These are phyloP conservation scores for Leishmania arabica DNA, from an alignment of 208 protist genomes.

Conservation along the genomic window DNA sequence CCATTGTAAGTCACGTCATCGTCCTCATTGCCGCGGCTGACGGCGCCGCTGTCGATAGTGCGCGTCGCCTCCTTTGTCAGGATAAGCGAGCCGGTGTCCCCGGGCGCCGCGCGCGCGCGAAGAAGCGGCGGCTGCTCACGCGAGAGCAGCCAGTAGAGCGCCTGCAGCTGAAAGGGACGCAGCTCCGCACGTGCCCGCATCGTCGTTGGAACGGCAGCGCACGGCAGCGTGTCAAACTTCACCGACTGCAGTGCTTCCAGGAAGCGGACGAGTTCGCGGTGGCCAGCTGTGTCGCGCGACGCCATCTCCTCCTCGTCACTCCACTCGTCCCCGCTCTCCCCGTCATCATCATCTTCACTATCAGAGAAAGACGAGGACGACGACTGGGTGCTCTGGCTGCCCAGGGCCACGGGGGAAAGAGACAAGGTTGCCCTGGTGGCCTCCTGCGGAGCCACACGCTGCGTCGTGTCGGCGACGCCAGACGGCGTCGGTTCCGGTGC, in stretches of 20 bases:
- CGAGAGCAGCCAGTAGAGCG: constrained; percentile 59
- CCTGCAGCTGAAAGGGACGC: constrained; percentile 65
- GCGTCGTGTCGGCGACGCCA: not conserved
- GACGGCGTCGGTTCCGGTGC: not conserved
- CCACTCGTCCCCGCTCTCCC: constrained; percentile 26
- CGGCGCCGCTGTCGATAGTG: not conserved
- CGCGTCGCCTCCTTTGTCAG: not conserved
- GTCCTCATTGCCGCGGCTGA: not conserved
- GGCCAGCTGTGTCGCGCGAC: constrained; percentile 14
- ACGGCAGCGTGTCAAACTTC: constrained; percentile 47
- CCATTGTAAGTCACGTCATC: not conserved
- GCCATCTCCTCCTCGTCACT: constrained; percentile 19
- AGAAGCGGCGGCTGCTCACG: constrained; percentile 26
- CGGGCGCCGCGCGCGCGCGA: not conserved
- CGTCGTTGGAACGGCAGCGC: constrained; percentile 40
- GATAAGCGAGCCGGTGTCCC: not conserved
- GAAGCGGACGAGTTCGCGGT: constrained; percentile 50
- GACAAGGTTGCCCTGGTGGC: constrained; percentile 4
- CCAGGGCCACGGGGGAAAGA: not conserved
- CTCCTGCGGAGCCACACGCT: not conserved
- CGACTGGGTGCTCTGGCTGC: not conserved
- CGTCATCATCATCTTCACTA: constrained; percentile 11
- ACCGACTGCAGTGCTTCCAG: constrained; percentile 50
- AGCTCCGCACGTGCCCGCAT: constrained; percentile 46
- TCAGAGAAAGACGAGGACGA: constrained; percentile 8